phyloP scores from a whole-genome alignment of 1,284 basidiomycete genomes.

The Irpex rosettiformis region DNA sequence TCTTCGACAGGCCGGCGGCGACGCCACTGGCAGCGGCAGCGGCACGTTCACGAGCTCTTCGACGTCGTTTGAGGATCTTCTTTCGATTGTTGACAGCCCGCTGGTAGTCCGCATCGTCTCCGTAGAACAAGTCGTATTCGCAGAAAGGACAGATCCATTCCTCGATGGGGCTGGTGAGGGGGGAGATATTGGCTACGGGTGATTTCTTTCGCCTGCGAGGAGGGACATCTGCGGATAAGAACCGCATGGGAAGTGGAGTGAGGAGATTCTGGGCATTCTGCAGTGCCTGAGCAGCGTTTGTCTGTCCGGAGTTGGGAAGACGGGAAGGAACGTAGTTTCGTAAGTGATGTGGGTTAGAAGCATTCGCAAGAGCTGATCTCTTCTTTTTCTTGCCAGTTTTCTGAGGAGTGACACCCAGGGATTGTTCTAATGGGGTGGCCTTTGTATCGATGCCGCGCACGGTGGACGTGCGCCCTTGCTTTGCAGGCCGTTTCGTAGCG shows the following conservation, averaged over 20 bases:
- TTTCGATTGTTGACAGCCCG: slow-evolving; percentile 71
- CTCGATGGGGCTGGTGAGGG: slow-evolving; percentile 60
- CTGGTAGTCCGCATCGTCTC: slow-evolving; percentile 61
- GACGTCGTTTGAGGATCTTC: slow-evolving; percentile 70
- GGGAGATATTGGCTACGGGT: slow-evolving; percentile 26
- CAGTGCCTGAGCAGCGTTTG: slow-evolving; percentile 35
- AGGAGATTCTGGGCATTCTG: slow-evolving; percentile 46
- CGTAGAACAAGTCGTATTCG: slow-evolving; percentile 84
- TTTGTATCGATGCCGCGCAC: slow-evolving; percentile 29
- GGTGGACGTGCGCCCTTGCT: slow-evolving; percentile 31
- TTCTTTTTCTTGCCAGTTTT: slow-evolving; percentile 79
- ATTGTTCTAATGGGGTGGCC: slow-evolving; percentile 36
- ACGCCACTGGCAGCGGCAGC: slow-evolving; percentile 42
- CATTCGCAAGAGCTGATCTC: slow-evolving; percentile 78
- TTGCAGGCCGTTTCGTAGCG: slow-evolving; percentile 36
- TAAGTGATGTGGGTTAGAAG: slow-evolving; percentile 87
- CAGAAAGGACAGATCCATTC: slow-evolving; percentile 91
- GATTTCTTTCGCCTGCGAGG: slow-evolving; percentile 41
- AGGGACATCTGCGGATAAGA: slow-evolving; percentile 65
- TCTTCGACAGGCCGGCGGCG: slow-evolving; percentile 27
- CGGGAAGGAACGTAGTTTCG: slow-evolving; percentile 84
- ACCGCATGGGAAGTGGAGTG: slow-evolving; percentile 58
- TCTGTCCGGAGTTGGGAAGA: slow-evolving; percentile 54
- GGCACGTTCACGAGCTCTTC: slow-evolving; percentile 75
- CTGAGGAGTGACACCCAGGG: slow-evolving; percentile 32